Evolutionary conservation across 2,329 filamentous ascomycete species (phyloP).

Genomic region (Hymenoscyphus scutula): DNA sequence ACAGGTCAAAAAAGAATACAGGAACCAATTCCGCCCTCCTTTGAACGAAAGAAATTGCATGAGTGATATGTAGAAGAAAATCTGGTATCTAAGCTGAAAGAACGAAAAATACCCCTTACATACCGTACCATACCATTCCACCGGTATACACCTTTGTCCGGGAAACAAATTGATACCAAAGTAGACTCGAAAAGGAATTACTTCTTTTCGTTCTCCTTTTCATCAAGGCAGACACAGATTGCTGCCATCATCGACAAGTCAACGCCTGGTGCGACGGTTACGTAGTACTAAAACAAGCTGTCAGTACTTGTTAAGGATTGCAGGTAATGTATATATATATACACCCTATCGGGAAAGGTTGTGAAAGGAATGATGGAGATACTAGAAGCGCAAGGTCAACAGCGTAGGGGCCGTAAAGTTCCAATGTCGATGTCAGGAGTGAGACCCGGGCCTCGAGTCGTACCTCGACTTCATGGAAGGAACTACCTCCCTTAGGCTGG

Average conservation of each 20-base stretch:
- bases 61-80: not conserved
- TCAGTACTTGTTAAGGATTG: not conserved
- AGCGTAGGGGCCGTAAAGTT: too few species aligned
- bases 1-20: too few species aligned
- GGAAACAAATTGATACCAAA: not conserved
- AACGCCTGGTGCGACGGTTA: constrained; percentile 61
- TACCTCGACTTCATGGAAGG: not conserved
- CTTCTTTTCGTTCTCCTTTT: constrained; percentile 55
- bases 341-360: not conserved
- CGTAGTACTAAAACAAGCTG: constrained; percentile 45
- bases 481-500: too few species aligned
- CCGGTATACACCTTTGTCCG: not conserved
- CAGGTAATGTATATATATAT: not conserved
- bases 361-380: too few species aligned
- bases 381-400: too few species aligned
- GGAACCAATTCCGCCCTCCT: not conserved
- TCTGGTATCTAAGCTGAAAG: not conserved
- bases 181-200: too few species aligned
- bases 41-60: not conserved
- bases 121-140: not conserved
- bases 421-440: too few species aligned
- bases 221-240: constrained; percentile 66
- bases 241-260: constrained; percentile 65
- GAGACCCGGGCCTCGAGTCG: not conserved
- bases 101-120: not conserved